These are phyloP conservation scores for Diaporthe nobilis DNA, from an alignment of 2,329 filamentous ascomycete genomes.

Conservation along the genomic window DNA sequence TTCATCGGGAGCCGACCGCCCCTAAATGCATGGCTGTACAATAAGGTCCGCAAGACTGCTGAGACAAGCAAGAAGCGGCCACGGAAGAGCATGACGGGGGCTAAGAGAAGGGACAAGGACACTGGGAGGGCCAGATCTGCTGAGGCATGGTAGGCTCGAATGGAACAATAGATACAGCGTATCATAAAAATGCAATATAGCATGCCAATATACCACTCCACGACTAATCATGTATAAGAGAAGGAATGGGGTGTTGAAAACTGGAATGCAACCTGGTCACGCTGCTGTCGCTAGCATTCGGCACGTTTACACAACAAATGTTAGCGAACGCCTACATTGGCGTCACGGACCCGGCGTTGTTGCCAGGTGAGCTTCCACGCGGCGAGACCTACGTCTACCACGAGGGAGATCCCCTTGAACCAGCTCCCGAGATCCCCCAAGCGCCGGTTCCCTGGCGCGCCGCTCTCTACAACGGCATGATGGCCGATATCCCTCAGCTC, in stretches of 20 bases:
- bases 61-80: conserved; percentile 67
- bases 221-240: not conserved
- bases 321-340: no score
- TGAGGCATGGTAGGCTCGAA: not conserved
- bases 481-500: no score
- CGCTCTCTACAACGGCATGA: no score
- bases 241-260: not conserved
- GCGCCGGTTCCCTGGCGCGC: no score
- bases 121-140: conserved; percentile 6
- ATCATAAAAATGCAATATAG: not conserved
- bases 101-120: conserved; percentile 45
- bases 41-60: conserved; percentile 66
- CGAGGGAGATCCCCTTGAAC: no score
- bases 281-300: no score
- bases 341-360: no score
- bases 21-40: conserved; percentile 79
- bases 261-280: not conserved
- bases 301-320: no score
- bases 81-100: conserved; percentile 74
- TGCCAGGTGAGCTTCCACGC: no score
- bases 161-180: not conserved
- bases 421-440: no score
- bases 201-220: conserved; percentile 17
- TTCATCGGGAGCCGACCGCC: conserved; percentile 78
- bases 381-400: no score